phyloP scores from a whole-genome alignment of 441 rosid genomes.

The Melastoma candidum region DNA sequence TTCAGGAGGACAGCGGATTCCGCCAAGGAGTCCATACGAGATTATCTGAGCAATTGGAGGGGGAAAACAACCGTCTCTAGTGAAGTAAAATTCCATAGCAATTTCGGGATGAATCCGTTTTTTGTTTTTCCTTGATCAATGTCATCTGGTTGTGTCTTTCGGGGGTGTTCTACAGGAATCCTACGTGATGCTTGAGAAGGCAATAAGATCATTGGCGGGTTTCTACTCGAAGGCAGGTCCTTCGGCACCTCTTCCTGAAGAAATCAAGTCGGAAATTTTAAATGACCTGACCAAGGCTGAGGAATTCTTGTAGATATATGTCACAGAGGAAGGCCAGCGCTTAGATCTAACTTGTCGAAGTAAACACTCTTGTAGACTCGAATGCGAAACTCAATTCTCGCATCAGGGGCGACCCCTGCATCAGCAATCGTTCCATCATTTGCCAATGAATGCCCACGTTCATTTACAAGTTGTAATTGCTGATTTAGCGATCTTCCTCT shows the following conservation, averaged over 20 bases:
- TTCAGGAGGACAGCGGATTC: conserved; percentile 81
- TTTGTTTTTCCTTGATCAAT: not conserved
- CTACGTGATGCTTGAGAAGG: conserved; percentile 60
- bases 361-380: too few species aligned
- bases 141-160: not conserved
- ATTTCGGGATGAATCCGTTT: not conserved
- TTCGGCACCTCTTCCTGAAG: conserved; percentile 69
- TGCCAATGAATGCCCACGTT: too few species aligned
- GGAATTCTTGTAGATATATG: conserved; percentile 43
- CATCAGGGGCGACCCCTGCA: too few species aligned
- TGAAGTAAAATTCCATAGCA: conserved; percentile 27
- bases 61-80: conserved; percentile 43
- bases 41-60: conserved; percentile 67
- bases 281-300: conserved; percentile 48
- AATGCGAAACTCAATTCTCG: too few species aligned
- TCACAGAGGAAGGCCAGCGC: not conserved
- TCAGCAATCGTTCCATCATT: too few species aligned
- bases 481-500: too few species aligned
- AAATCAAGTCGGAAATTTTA: conserved; percentile 51
- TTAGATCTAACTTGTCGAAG: too few species aligned
- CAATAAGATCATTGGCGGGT: conserved; percentile 48
- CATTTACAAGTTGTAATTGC: too few species aligned
- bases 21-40: conserved; percentile 77
- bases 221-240: conserved; percentile 90
- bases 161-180: conserved; percentile 49